phyloP scores from a whole-genome alignment of 352 stramenopile genomes.

The Phytophthora multivora region DNA sequence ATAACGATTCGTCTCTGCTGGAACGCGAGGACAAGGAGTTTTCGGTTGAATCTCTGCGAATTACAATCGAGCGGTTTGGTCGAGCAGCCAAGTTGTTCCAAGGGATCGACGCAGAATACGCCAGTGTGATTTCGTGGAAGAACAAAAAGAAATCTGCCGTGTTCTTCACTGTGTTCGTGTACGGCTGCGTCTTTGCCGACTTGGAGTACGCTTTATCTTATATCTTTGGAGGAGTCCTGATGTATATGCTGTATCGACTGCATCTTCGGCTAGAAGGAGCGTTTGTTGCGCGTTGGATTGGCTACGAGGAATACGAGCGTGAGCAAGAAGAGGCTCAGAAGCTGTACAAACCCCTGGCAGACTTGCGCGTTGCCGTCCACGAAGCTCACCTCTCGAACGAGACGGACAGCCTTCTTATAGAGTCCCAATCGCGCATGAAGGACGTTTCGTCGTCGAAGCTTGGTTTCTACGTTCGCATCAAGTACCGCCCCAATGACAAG shows the following conservation, averaged over 20 bases:
- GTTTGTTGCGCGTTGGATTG: constrained; percentile 74
- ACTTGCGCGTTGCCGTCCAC: constrained; percentile 74
- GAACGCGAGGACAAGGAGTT: constrained; percentile 80
- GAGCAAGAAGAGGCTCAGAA: constrained; percentile 76
- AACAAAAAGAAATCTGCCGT: constrained; percentile 82
- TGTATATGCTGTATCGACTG: constrained; percentile 84
- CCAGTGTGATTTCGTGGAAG: constrained; percentile 85
- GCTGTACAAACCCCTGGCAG: constrained; percentile 73
- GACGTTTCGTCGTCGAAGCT: constrained; percentile 66
- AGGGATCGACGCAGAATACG: constrained; percentile 77
- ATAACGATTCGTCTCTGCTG: constrained; percentile 58
- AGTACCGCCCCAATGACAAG: constrained; percentile 84
- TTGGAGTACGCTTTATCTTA: constrained; percentile 79
- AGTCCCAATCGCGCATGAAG: constrained; percentile 67
- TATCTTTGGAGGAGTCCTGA: constrained; percentile 57
- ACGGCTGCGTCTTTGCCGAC: constrained; percentile 69
- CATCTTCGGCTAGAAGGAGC: constrained; percentile 67
- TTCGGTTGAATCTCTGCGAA: constrained; percentile 75
- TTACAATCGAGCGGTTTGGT: constrained; percentile 76
- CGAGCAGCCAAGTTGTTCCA: constrained; percentile 74
- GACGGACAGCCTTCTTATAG: constrained; percentile 59
- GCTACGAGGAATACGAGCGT: constrained; percentile 77
- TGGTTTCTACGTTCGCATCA: constrained; percentile 74
- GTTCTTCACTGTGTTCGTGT: constrained; percentile 64
- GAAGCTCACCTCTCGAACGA: constrained; percentile 63